Evolutionary conservation across 805 yeast genomes (phyloP).

Genomic region (Teunomyces kruisii): DNA sequence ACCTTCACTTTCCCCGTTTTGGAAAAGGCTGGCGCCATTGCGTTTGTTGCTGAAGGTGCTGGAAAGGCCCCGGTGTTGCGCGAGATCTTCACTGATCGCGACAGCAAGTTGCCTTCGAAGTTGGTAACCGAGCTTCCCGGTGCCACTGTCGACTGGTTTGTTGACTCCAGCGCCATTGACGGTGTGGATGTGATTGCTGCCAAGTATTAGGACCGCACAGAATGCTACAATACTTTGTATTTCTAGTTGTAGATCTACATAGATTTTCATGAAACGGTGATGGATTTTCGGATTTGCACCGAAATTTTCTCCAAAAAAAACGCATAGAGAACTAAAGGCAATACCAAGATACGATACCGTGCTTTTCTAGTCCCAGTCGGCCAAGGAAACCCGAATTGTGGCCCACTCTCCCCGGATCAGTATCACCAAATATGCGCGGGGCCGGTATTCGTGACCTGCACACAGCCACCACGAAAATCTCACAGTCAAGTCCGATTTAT

Average conservation of each 20-base stretch:
- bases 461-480: too few species aligned
- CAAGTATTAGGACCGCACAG: constrained; percentile 28
- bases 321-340: too few species aligned
- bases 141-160: constrained; percentile 76
- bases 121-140: constrained; percentile 59
- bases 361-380: too few species aligned
- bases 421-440: too few species aligned
- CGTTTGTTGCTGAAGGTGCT: constrained; percentile 88
- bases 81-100: constrained; percentile 60
- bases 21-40: constrained; percentile 51
- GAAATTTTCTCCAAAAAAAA: too few species aligned
- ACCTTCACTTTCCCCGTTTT: constrained; percentile 83
- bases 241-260: background rate
- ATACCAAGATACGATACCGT: too few species aligned
- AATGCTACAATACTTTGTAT: background rate
- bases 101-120: constrained; percentile 63
- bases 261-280: too few species aligned
- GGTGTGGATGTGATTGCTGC: constrained; percentile 52
- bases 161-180: constrained; percentile 70
- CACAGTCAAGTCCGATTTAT: too few species aligned
- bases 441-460: too few species aligned
- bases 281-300: too few species aligned
- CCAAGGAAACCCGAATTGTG: too few species aligned
- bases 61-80: constrained; percentile 73
- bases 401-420: too few species aligned